phyloP scores from a whole-genome alignment of 306 rosid genomes.

The Luffa aegyptiaca region DNA sequence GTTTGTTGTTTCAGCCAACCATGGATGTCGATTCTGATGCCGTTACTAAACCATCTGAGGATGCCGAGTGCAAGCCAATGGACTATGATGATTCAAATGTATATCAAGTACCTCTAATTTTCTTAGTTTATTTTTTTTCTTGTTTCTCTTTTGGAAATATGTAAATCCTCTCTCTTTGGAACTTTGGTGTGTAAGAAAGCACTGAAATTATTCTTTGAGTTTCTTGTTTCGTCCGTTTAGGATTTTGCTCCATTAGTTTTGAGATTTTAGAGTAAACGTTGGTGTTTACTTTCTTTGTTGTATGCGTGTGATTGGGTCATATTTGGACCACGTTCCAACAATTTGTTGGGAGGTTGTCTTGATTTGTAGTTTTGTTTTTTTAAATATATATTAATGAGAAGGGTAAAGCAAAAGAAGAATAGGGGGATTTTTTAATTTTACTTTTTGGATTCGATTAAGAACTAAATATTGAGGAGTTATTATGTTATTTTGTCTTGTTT shows the following conservation, averaged over 20 bases:
- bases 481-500: background rate
- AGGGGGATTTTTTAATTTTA: too few species aligned
- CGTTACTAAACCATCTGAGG: conserved; percentile 10
- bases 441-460: conserved; percentile 41
- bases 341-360: background rate
- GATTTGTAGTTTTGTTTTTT: conserved; percentile 5
- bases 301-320: background rate
- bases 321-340: background rate
- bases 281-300: background rate
- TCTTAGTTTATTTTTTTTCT: background rate
- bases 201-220: background rate
- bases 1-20: background rate
- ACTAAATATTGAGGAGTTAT: background rate
- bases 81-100: conserved; percentile 35
- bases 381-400: conserved; percentile 18
- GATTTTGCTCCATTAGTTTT: background rate
- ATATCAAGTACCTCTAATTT: background rate
- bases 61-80: conserved; percentile 27
- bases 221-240: background rate
- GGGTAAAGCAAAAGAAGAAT: conserved; percentile 37
- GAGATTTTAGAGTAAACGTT: background rate
- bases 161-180: background rate
- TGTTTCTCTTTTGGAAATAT: background rate
- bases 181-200: background rate
- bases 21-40: conserved; percentile 46